phyloP scores from a whole-genome alignment of 768 basidiomycete genomes.

The Pulveroboletus sp. region DNA sequence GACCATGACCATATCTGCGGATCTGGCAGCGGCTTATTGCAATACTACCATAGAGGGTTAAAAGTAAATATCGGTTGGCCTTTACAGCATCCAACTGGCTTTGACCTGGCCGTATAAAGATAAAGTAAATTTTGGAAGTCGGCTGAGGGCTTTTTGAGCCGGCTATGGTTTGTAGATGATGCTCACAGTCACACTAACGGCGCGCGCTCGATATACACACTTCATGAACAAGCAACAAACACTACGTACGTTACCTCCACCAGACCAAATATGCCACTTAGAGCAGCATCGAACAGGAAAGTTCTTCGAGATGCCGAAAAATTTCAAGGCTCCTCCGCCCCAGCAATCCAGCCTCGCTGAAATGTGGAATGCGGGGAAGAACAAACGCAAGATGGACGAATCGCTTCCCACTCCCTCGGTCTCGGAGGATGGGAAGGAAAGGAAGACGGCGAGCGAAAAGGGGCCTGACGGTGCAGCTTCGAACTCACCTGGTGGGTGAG shows the following conservation, averaged over 20 bases:
- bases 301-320: constrained; percentile 72
- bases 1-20: too few species aligned
- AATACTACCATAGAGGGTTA: too few species aligned
- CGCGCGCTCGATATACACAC: constrained; percentile 3
- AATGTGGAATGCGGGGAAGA: constrained; percentile 62
- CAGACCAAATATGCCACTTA: neutral
- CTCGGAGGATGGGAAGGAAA: constrained; percentile 26
- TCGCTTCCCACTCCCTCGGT: constrained; percentile 18
- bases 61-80: too few species aligned
- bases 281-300: constrained; percentile 44
- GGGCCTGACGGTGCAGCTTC: neutral
- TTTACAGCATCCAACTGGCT: too few species aligned
- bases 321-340: constrained; percentile 58
- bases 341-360: constrained; percentile 79
- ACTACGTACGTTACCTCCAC: constrained; percentile 43
- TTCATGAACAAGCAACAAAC: constrained; percentile 73
- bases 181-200: too few species aligned
- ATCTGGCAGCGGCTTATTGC: too few species aligned
- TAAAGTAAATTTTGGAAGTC: too few species aligned
- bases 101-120: too few species aligned
- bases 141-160: neutral
- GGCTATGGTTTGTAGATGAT: too few species aligned
- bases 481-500: constrained; percentile 11
- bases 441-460: constrained; percentile 15
- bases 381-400: constrained; percentile 24